phyloP scores from a whole-genome alignment of 345 rosid species.

The Citrus hindsii region DNA sequence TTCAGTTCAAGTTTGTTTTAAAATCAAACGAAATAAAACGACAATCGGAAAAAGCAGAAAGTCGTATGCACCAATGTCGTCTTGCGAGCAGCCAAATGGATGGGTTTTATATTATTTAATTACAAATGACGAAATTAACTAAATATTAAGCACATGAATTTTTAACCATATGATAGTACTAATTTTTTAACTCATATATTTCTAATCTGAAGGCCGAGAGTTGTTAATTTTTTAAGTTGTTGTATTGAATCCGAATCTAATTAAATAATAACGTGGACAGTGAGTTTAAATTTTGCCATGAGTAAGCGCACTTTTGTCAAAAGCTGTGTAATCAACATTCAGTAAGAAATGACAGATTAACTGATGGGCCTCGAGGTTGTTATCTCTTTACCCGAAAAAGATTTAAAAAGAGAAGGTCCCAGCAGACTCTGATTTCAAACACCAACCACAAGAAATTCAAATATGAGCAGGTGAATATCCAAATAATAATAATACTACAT shows the following conservation, averaged over 20 bases:
- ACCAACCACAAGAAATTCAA: not conserved
- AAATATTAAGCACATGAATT: no score
- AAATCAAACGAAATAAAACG: conserved; percentile 3
- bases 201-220: no score
- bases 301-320: no score
- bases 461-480: not conserved
- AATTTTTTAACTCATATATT: no score
- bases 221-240: no score
- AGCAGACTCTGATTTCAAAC: no score
- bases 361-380: not conserved
- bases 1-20: not conserved
- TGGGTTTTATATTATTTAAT: not conserved
- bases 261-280: no score
- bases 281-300: not conserved
- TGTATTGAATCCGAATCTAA: no score
- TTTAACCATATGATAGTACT: no score
- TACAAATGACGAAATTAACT: no score
- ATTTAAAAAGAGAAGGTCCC: not conserved
- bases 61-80: not conserved
- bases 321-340: not conserved
- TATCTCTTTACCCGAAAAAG: not conserved
- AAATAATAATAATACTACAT: no score
- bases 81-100: not conserved
- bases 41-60: not conserved
- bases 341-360: not conserved